Percentiles rank a stretch among this genome's conserved stretches.
Conservation (phyloP, 2,329 filamentous ascomycete species). For the Metarhizium anisopliae region DNA sequence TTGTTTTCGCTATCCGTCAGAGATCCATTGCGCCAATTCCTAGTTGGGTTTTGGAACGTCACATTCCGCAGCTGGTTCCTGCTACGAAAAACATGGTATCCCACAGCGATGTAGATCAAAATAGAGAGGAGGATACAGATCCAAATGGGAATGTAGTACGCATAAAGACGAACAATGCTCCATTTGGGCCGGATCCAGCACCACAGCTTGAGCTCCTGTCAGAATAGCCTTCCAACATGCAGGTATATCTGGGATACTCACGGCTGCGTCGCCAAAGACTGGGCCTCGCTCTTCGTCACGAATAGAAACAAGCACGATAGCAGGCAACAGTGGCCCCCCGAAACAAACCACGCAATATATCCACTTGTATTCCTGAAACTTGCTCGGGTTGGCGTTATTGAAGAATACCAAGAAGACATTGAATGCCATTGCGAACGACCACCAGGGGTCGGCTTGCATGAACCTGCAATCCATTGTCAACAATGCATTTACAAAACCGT, state of each 20-base stretch:
- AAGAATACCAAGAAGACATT: conserved; percentile 68
- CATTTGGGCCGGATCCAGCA: conserved; percentile 49
- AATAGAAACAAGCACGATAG: conserved; percentile 56
- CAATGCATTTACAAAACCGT: background rate
- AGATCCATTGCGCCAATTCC: conserved; percentile 13
- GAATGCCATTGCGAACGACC: conserved; percentile 73
- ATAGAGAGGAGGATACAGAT: conserved; percentile 45
- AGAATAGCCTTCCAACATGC: background rate
- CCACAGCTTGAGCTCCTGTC: conserved; percentile 36
- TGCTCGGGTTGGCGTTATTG: conserved; percentile 45
- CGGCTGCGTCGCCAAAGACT: conserved; percentile 48
- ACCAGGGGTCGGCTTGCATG: conserved; percentile 66
- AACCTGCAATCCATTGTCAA: conserved; percentile 42
- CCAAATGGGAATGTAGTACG: conserved; percentile 54
- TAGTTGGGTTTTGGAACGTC: conserved; percentile 15
- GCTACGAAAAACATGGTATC: conserved; percentile 49
- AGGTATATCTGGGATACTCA: conserved; percentile 20
- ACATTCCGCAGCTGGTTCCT: conserved; percentile 46
- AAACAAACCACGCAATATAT: conserved; percentile 63
- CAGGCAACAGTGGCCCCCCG: conserved; percentile 58
- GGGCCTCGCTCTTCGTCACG: conserved; percentile 25
- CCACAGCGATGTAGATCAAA: conserved; percentile 47
- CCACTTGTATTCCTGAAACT: conserved; percentile 61
- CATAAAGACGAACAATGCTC: conserved; percentile 47
- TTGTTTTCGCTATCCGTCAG: conserved; percentile 17